Conservation (phyloP, 768 basidiomycete species). For the Ramaria sp. region DNA sequence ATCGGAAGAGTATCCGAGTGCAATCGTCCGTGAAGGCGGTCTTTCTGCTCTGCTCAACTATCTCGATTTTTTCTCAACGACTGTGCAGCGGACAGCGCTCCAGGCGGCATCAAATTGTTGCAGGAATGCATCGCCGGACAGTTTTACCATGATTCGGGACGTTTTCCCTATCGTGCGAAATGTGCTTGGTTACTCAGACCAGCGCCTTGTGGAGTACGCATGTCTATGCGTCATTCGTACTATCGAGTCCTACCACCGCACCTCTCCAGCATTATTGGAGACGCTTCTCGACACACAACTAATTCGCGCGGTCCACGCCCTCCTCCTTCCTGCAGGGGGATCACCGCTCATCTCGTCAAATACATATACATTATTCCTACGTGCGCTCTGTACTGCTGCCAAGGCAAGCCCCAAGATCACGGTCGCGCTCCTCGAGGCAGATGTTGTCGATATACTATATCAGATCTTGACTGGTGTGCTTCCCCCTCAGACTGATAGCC, state of each 20-base stretch:
- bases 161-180: conserved; percentile 92
- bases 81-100: conserved; percentile 91
- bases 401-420: conserved; percentile 83
- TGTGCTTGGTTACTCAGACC: conserved; percentile 85
- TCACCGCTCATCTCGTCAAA: conserved; percentile 77
- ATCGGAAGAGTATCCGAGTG: conserved; percentile 91
- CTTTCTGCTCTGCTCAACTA: conserved; percentile 87
- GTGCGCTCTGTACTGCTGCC: conserved; percentile 80
- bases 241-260: conserved; percentile 83
- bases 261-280: conserved; percentile 79
- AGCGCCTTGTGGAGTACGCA: conserved; percentile 94
- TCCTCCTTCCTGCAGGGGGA: conserved; percentile 77
- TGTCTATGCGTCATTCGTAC: conserved; percentile 91
- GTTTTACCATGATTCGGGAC: conserved; percentile 79
- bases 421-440: conserved; percentile 77
- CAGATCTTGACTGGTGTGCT: conserved; percentile 93
- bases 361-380: conserved; percentile 82
- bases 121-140: conserved; percentile 80
- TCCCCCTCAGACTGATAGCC: conserved; percentile 47
- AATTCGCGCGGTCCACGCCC: conserved; percentile 73
- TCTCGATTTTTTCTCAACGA: conserved; percentile 97
- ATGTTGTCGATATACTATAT: conserved; percentile 85
- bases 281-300: conserved; percentile 68
- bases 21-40: conserved; percentile 94
- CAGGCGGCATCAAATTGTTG: conserved; percentile 97